These are phyloP conservation scores for Candida ponderosae DNA, from an alignment of 805 yeast genomes.

Conservation along the genomic window DNA sequence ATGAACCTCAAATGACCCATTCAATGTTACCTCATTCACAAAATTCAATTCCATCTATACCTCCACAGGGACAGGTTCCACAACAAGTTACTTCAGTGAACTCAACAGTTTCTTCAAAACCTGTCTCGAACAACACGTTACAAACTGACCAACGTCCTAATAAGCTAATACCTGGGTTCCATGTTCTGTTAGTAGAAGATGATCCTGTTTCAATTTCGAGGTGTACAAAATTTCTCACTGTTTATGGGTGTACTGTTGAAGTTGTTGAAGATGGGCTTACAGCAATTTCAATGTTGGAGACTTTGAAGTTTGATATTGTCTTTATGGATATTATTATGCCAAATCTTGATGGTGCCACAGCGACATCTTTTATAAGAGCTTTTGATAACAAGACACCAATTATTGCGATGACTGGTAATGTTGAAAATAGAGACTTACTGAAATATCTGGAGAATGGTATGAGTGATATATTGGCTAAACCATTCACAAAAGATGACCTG, in stretches of 20 bases:
- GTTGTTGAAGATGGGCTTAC: constrained; percentile 89
- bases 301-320: constrained; percentile 65
- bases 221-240: constrained; percentile 72
- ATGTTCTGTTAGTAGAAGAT: constrained; percentile 72
- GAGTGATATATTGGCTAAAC: constrained; percentile 89
- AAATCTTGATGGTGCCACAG: constrained; percentile 81
- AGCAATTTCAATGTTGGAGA: constrained; percentile 72
- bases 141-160: constrained; percentile 4
- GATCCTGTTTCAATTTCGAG: constrained; percentile 77
- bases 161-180: constrained; percentile 39
- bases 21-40: background rate
- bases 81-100: constrained; percentile 4
- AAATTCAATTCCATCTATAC: constrained; percentile 1
- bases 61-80: constrained; percentile 6
- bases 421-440: constrained; percentile 72
- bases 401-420: constrained; percentile 90
- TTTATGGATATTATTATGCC: constrained; percentile 90
- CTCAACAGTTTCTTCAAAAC: constrained; percentile 4
- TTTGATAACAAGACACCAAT: constrained; percentile 84
- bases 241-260: constrained; percentile 89
- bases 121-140: constrained; percentile 9
- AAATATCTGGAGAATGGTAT: constrained; percentile 81
- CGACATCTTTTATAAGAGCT: constrained; percentile 80
- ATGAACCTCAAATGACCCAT: constrained; percentile 1
- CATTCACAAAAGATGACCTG: constrained; percentile 83